A percentile compares a stretch with the other conserved stretches of the same genome.
Evolutionary conservation across 1,139 yeast species (phyloP).

Genomic region (Diutina pseudorugosa): DNA sequence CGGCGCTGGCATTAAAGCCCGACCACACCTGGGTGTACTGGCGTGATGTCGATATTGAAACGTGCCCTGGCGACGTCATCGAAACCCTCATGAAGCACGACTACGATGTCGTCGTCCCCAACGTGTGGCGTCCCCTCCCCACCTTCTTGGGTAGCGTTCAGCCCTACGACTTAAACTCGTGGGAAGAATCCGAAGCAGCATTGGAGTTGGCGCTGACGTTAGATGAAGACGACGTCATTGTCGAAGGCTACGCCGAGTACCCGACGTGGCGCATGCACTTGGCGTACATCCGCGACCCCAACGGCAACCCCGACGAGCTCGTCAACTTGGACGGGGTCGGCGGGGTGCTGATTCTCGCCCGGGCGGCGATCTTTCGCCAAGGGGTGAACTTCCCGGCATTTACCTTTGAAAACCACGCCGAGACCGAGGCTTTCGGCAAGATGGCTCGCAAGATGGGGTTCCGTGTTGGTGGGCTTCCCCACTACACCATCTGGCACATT

Average conservation of each 20-base stretch:
- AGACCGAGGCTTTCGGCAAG: constrained; percentile 86
- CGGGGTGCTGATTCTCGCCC: constrained; percentile 77
- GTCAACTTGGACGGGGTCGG: constrained; percentile 81
- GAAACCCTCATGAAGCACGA: constrained; percentile 66
- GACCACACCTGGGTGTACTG: constrained; percentile 92
- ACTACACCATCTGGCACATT: constrained; percentile 81
- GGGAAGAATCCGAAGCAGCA: constrained; percentile 74
- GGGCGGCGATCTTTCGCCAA: constrained; percentile 67
- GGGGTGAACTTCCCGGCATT: constrained; percentile 88
- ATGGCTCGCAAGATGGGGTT: constrained; percentile 75
- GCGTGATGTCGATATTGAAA: constrained; percentile 86
- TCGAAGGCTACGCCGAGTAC: constrained; percentile 83
- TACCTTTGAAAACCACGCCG: constrained; percentile 82
- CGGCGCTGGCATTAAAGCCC: constrained; percentile 64
- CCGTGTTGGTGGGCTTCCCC: constrained; percentile 76
- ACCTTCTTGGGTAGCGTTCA: constrained; percentile 67
- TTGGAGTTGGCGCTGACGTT: constrained; percentile 52
- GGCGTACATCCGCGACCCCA: constrained; percentile 55
- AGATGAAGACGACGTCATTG: constrained; percentile 77
- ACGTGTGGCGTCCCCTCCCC: constrained; percentile 83
- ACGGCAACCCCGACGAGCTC: constrained; percentile 54
- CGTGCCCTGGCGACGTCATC: constrained; percentile 68
- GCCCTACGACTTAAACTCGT: constrained; percentile 78
- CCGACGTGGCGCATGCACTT: constrained; percentile 83
- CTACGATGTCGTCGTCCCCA: constrained; percentile 79